Conservation (phyloP, 139 green algal genomes). For the Micractinium conductrix region DNA sequence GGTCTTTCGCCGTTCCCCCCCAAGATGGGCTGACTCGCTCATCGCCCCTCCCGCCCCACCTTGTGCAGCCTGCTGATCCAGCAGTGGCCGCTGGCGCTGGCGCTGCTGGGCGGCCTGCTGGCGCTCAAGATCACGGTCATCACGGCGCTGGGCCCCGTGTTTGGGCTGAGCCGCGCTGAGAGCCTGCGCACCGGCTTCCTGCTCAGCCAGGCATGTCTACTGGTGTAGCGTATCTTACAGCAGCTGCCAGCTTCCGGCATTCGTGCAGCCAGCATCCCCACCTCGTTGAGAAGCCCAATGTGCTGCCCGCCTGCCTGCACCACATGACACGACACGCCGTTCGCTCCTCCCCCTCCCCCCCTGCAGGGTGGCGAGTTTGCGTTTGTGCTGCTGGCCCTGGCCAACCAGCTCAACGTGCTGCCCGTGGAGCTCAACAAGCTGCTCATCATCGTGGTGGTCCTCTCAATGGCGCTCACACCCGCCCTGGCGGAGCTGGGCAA, state of each 20-base stretch:
- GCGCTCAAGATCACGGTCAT: slow-evolving; percentile 90
- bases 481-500: slow-evolving; percentile 75
- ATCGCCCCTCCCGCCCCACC: background rate
- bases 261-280: too few relatives aligned
- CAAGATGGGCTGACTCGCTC: too few relatives aligned
- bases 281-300: too few relatives aligned
- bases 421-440: slow-evolving; percentile 88
- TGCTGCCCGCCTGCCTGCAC: too few relatives aligned
- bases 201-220: slow-evolving; percentile 61
- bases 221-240: too few relatives aligned
- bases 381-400: slow-evolving; percentile 95
- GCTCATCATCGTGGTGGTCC: slow-evolving; percentile 94
- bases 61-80: slow-evolving; percentile 58
- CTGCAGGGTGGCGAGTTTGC: slow-evolving; percentile 97
- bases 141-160: slow-evolving; percentile 64
- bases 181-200: slow-evolving; percentile 87
- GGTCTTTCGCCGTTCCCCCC: too few relatives aligned
- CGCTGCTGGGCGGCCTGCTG: slow-evolving; percentile 83
- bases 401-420: slow-evolving; percentile 79
- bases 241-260: too few relatives aligned
- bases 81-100: slow-evolving; percentile 74
- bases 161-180: slow-evolving; percentile 83
- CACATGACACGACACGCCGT: background rate
- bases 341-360: background rate
- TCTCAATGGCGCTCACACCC: slow-evolving; percentile 96